Base-by-base conservation (phyloP, 106 monocot genomes). In the Dioscorea dumetorum region DNA sequence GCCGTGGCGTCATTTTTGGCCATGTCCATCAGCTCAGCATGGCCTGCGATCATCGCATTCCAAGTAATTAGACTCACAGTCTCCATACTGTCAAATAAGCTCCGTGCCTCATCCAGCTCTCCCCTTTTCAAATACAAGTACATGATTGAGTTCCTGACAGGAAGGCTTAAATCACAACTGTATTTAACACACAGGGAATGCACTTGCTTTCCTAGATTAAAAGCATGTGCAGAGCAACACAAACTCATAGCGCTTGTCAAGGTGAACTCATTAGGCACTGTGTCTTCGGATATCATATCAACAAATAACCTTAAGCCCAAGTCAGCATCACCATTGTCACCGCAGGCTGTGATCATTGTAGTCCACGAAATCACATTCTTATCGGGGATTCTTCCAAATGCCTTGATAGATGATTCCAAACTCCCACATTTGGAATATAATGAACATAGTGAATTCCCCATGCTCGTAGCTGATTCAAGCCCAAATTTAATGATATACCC, bases 341-440 rank as follows among this genome's bases (percentile, higher is more conserved):
- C 83, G 61, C 88, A 91, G 16, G 85, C 81, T 12, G 95, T 86
- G 60, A 95, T 84, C 49, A 88, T 56, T 2, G 88, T 81, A 1
- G 95, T 95, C 95, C 91, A 95, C 8, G 95, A 88, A 20, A 91
- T 85, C 57, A 91, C 91, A 77, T 95, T 91, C 81, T 86, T 91
- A 22, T 78, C 74, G 15, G 66, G 72, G 41, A 88, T 83, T 24
- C 70, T 75, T 8, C 58, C n/a, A 57, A 91, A 95, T 22, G 73
- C 88, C 68, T 80, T 91, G 53, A 80, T 31, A 0, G 88, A 75
- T 12, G 66, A 71, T 9, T 88, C 79, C 64, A 95, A 62, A 22
- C 58, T 75, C 60, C 85, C 77, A 53, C 83, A 88, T 71, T 91
- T 95, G 24, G 95, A 76, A 49, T 95, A 95, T 70, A 95, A 80